A percentile compares a stretch with the other conserved stretches of the same genome.
phyloP scores from a whole-genome alignment of 2,329 filamentous ascomycete species.

The Truncatella angustata region DNA sequence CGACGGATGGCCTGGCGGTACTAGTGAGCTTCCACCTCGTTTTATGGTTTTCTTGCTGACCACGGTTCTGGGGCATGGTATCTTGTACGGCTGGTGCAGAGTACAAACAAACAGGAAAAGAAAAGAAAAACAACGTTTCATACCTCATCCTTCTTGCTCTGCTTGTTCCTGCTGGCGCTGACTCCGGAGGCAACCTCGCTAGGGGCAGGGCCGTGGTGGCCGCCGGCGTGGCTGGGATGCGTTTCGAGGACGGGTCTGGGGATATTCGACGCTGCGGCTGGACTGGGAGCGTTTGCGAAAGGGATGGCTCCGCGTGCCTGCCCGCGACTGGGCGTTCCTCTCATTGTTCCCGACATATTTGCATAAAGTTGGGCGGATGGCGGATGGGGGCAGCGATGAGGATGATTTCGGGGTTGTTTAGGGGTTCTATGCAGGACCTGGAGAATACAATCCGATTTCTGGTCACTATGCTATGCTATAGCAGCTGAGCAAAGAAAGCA shows the following conservation, averaged over 20 bases:
- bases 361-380: slow-evolving; percentile 26
- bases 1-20: slow-evolving; percentile 79
- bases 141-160: slow-evolving; percentile 98
- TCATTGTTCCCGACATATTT: slow-evolving; percentile 60
- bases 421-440: slow-evolving; percentile 11
- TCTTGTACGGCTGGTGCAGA: not conserved
- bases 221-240: slow-evolving; percentile 14
- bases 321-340: slow-evolving; percentile 66
- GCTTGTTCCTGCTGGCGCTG: slow-evolving; percentile 93
- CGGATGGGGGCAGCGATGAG: slow-evolving; percentile 13
- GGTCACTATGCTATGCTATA: not conserved
- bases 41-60: slow-evolving; percentile 1
- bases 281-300: slow-evolving; percentile 59
- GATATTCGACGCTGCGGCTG: slow-evolving; percentile 60
- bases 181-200: slow-evolving; percentile 67
- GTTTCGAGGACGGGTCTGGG: slow-evolving; percentile 69
- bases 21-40: slow-evolving; percentile 31
- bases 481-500: not conserved
- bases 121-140: no score
- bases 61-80: not conserved
- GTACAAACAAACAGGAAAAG: no score
- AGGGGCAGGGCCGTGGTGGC: slow-evolving; percentile 35
- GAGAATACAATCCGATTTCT: not conserved
- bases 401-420: slow-evolving; percentile 12
- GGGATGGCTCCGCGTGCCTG: slow-evolving; percentile 55